Percentiles rank a stretch among this genome's conserved stretches.
Evolutionary conservation across 2,329 filamentous ascomycete genomes (phyloP).

Genomic region (Fusarium armeniacum): DNA sequence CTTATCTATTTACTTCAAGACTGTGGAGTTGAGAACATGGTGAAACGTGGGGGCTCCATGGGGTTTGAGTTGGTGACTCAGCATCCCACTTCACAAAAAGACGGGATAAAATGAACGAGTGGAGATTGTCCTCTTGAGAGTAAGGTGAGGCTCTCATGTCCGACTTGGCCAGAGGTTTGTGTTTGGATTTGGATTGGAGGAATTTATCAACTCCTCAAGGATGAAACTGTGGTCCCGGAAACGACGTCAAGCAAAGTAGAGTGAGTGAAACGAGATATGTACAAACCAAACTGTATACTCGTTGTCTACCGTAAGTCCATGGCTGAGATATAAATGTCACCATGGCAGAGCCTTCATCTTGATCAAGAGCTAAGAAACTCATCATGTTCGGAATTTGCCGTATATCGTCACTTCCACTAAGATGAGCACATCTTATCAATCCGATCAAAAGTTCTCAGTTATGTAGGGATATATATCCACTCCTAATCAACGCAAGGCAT

Average conservation of each 20-base stretch:
- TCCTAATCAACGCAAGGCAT: slow-evolving; percentile 36
- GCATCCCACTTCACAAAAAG: neutral
- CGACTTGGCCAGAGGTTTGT: neutral
- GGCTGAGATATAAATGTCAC: neutral
- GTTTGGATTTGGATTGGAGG: neutral
- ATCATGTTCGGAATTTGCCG: neutral
- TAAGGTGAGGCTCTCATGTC: neutral
- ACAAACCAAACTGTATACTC: neutral
- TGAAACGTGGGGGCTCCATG: slow-evolving; percentile 3
- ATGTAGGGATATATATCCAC: slow-evolving; percentile 21
- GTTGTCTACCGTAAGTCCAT: neutral
- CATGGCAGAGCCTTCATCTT: neutral
- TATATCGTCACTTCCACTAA: neutral
- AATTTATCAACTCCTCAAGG: neutral
- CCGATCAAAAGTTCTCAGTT: slow-evolving; percentile 13
- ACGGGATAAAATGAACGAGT: neutral
- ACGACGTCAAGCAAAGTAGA: neutral
- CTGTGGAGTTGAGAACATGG: neutral
- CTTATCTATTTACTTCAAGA: neutral
- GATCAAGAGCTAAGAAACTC: neutral
- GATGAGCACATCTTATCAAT: slow-evolving; percentile 44
- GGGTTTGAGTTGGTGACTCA: neutral
- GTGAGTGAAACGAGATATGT: neutral
- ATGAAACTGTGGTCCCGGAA: neutral
- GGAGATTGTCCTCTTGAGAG: neutral